Conservation (phyloP, 805 yeast species). For the Wickerhamiella musiphila region DNA sequence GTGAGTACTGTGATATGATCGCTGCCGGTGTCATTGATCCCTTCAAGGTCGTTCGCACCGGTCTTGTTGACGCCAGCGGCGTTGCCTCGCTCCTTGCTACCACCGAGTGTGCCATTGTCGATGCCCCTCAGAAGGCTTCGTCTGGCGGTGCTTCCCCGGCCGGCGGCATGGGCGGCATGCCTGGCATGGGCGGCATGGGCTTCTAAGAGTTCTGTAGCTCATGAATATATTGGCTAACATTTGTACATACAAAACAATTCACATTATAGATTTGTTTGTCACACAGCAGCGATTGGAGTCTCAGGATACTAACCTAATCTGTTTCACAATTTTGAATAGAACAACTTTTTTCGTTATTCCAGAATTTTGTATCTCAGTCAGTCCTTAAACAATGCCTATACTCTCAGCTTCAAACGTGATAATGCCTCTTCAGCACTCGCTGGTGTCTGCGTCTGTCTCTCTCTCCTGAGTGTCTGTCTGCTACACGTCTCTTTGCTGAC, state of each 20-base stretch:
- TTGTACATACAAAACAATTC: not conserved
- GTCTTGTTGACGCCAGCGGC: conserved; percentile 91
- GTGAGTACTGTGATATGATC: conserved; percentile 89
- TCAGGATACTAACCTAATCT: no score
- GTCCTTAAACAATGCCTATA: no score
- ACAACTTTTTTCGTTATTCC: no score
- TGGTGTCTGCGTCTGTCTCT: no score
- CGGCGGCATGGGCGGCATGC: conserved; percentile 35
- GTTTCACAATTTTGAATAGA: no score
- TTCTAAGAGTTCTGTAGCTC: conserved; percentile 9
- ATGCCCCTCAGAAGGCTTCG: conserved; percentile 64
- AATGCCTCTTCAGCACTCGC: no score
- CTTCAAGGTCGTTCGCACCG: conserved; percentile 92
- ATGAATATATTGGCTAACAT: not conserved
- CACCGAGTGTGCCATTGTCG: conserved; percentile 96
- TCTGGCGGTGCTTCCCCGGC: conserved; percentile 38
- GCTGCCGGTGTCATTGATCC: conserved; percentile 97
- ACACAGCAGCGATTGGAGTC: no score
- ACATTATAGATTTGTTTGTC: no score
- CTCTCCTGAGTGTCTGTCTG: no score
- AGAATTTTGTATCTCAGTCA: no score
- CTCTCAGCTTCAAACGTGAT: no score
- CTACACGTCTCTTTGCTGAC: no score
- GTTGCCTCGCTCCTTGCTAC: conserved; percentile 95
- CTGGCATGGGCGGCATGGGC: conserved; percentile 23